Base-by-base conservation (phyloP, 2,329 filamentous ascomycete species). In the Nectriaceae sp. region DNA sequence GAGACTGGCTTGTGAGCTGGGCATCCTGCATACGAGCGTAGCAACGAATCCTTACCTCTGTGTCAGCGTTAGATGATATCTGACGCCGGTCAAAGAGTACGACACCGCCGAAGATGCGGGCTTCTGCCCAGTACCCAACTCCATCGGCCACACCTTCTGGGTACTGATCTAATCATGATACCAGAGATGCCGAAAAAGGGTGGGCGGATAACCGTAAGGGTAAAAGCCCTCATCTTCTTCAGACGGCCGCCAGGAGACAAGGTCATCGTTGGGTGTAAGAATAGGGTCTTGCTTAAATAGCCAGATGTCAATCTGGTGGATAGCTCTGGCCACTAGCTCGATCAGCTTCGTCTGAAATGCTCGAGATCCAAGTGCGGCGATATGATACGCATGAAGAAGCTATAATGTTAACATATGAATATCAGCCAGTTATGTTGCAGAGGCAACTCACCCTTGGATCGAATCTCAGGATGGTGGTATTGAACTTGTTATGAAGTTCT, bases 311-410 rank as follows among this genome's bases (percentile, higher is more conserved):
- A 69, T 62, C 5, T 67, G 47, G 35, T 71, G 67, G 3, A 66
- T 40, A 3, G 61, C 49, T 21, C 59, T 21, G 0, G 63, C 65
- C 4, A 63, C 47, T 2, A 71, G 33, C 42, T 71, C 68, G 6
- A 70, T 61, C 5, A 71, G 54, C 1, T 60, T 50, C 16, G 56
- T 57, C 0, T 63, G 50, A 40, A 68, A 71, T 0, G 52, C 44
- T 11, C 50, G 40, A 5, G 65, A 66, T 3, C 51, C 58, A 2
- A 40, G 54, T 2, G 54, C 38, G 1, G 64, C 55, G 10, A 57
- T 53, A 18, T 55, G 53, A 46, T 58, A 69, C 0, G 47, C 55
- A 31, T 48, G 22, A 3, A 69, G 18, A 18, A 62, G 48, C 65
- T 66, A 16, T 2, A 3, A 22, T 29, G 33, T 11, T 6, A 37